phyloP scores from a whole-genome alignment of 352 stramenopile species.

The Phytophthora sp. region DNA sequence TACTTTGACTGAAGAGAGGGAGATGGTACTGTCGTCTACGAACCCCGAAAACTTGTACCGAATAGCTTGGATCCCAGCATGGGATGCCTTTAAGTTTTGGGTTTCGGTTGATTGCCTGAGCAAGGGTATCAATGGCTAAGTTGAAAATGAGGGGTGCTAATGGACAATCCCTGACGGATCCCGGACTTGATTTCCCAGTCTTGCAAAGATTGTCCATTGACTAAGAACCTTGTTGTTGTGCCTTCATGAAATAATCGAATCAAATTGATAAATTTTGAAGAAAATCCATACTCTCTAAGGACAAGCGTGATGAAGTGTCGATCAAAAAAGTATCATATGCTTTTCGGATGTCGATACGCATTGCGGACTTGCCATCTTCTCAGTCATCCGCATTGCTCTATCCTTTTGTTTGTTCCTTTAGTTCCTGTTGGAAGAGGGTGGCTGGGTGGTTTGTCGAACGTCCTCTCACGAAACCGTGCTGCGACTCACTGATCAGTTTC shows the following conservation, averaged over 20 bases:
- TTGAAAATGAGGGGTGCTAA: background rate
- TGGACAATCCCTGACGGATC: background rate
- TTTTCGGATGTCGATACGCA: background rate
- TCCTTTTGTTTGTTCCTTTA: background rate
- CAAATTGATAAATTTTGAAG: too few relatives aligned
- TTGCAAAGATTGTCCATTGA: background rate
- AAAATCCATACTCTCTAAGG: too few relatives aligned
- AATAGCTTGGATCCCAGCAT: too few relatives aligned
- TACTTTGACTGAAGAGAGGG: background rate
- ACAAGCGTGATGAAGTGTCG: too few relatives aligned
- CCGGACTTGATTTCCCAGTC: background rate
- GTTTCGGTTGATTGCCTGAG: background rate
- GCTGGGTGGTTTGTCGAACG: background rate
- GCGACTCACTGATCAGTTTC: background rate
- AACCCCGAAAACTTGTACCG: background rate
- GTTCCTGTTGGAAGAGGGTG: background rate
- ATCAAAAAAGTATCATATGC: constrained; percentile 1
- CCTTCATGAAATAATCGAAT: background rate
- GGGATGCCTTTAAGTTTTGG: background rate
- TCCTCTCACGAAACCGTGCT: constrained; percentile 2
- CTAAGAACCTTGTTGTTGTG: background rate
- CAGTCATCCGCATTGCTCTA: background rate
- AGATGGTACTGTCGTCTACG: background rate
- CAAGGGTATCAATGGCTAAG: background rate
- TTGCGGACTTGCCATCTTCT: too few relatives aligned